phyloP scores from a whole-genome alignment of 805 yeast genomes.

The Saccharomycopsis javanensis region DNA sequence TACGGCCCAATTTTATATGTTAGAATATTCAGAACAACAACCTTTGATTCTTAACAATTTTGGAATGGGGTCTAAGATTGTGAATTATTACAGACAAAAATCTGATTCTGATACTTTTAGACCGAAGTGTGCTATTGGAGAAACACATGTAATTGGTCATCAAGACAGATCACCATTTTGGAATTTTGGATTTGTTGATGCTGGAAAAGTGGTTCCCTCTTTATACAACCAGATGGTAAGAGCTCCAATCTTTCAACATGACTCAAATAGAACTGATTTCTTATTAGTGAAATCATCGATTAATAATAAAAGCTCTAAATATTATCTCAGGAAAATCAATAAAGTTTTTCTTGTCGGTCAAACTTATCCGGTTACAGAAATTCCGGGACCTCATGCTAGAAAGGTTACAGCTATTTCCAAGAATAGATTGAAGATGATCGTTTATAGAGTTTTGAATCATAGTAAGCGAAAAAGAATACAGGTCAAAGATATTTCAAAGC shows the following conservation, averaged over 20 bases:
- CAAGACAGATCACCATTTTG: slow-evolving; percentile 96
- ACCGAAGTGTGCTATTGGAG: slow-evolving; percentile 85
- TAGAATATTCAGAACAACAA: slow-evolving; percentile 86
- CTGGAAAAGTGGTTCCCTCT: slow-evolving; percentile 90
- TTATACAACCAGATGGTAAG: slow-evolving; percentile 83
- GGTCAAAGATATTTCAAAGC: slow-evolving; percentile 80
- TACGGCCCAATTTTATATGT: slow-evolving; percentile 59
- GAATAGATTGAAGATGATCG: slow-evolving; percentile 88
- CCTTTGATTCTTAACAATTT: slow-evolving; percentile 77
- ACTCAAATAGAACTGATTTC: slow-evolving; percentile 69
- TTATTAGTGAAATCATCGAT: slow-evolving; percentile 72
- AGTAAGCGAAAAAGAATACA: slow-evolving; percentile 64
- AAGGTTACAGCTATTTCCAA: slow-evolving; percentile 90
- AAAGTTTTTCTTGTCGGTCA: slow-evolving; percentile 85
- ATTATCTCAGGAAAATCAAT: slow-evolving; percentile 58
- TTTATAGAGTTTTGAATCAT: slow-evolving; percentile 73
- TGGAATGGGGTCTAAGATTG: slow-evolving; percentile 93
- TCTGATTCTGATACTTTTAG: slow-evolving; percentile 72
- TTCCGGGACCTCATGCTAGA: slow-evolving; percentile 96
- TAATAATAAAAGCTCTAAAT: slow-evolving; percentile 51
- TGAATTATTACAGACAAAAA: slow-evolving; percentile 84
- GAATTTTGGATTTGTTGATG: slow-evolving; percentile 95
- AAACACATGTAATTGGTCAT: slow-evolving; percentile 90
- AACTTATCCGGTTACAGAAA: slow-evolving; percentile 82
- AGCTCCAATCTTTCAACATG: slow-evolving; percentile 91